phyloP scores from a whole-genome alignment of 2,329 filamentous ascomycete genomes.

The Diaporthe sp. region DNA sequence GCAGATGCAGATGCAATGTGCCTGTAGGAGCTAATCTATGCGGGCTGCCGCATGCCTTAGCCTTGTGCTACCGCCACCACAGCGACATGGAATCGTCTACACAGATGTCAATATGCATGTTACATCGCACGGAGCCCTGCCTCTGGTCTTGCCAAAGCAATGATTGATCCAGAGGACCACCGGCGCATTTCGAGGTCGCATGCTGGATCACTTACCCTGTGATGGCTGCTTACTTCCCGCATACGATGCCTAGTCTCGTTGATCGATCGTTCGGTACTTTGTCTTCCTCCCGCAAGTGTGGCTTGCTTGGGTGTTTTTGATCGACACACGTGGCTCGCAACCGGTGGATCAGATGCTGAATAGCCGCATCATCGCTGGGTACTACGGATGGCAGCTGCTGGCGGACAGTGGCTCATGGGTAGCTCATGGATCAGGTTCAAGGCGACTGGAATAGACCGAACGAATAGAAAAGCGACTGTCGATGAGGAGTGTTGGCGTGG shows the following conservation, averaged over 20 bases:
- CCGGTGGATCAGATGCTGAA: neutral
- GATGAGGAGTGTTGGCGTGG: no score
- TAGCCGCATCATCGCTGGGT: no score
- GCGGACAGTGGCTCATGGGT: neutral
- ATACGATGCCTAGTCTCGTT: neutral
- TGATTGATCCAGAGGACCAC: slow-evolving; percentile 12
- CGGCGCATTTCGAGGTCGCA: neutral
- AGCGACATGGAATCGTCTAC: neutral
- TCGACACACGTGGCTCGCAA: neutral
- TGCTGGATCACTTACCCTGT: neutral
- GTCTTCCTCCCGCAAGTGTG: neutral
- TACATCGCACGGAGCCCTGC: slow-evolving; percentile 27
- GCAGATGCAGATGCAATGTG: slow-evolving; percentile 34
- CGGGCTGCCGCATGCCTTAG: slow-evolving; percentile 20
- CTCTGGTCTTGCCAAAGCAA: slow-evolving; percentile 19
- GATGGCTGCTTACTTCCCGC: slow-evolving; percentile 14
- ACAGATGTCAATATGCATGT: slow-evolving; percentile 31
- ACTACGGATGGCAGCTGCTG: neutral
- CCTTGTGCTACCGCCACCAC: neutral
- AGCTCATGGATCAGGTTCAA: neutral
- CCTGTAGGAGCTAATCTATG: slow-evolving; percentile 23
- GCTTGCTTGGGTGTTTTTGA: neutral
- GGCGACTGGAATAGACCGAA: no score
- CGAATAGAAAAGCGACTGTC: neutral
- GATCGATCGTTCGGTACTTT: neutral